Conservation (phyloP, 345 rosid genomes). For the Eucalyptus decipiens region DNA sequence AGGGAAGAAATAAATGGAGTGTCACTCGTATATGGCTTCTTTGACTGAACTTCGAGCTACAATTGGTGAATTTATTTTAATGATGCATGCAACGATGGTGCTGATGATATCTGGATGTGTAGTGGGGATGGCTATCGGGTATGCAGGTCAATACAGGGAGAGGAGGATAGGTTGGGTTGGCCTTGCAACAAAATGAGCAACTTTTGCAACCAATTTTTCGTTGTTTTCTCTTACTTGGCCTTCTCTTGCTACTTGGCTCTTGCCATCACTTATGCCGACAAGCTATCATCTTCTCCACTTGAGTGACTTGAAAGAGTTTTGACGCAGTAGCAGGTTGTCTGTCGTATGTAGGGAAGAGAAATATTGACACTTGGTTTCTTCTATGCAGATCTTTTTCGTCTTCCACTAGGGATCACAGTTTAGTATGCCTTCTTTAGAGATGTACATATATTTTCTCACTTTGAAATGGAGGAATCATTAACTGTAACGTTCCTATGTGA, state of each 20-base stretch:
- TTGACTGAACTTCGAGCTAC: not conserved
- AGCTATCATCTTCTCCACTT: not conserved
- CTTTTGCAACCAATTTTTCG: not conserved
- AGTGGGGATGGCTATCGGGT: not conserved
- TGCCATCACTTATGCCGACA: not conserved
- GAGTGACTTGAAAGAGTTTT: not conserved
- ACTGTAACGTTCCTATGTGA: not conserved
- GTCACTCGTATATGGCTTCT: not conserved
- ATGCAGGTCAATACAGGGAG: not conserved
- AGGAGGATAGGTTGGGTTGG: not conserved
- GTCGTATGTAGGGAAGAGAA: not conserved
- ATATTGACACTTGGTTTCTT: not conserved
- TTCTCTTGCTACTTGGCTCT: not conserved
- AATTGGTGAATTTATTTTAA: not conserved
- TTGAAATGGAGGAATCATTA: not conserved
- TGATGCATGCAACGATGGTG: not conserved
- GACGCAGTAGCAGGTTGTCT: not conserved
- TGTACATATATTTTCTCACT: not conserved
- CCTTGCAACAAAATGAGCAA: not conserved
- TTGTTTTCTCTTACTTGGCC: not conserved
- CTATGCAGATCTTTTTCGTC: not conserved
- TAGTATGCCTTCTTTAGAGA: not conserved
- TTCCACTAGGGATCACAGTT: not conserved
- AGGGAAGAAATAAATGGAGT: not conserved
- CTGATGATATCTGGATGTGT: not conserved